phyloP scores from a whole-genome alignment of 768 basidiomycete genomes.

The Lentinus tigrinus region DNA sequence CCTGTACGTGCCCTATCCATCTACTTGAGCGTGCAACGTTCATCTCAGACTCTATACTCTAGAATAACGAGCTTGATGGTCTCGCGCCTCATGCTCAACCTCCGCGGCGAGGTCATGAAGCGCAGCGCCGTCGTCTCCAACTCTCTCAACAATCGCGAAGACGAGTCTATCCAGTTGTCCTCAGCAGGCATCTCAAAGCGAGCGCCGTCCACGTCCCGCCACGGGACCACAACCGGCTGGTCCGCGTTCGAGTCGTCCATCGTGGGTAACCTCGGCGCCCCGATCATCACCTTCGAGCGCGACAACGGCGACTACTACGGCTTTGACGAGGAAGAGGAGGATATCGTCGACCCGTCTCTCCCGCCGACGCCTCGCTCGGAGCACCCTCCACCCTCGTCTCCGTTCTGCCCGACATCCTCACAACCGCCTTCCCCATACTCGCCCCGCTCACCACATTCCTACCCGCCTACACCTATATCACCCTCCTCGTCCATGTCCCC shows the following conservation, averaged over 20 bases:
- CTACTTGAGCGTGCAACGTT: not conserved
- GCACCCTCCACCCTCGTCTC: not conserved
- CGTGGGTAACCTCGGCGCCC: slow-evolving; percentile 23
- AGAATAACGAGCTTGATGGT: slow-evolving; percentile 24
- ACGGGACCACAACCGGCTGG: not conserved
- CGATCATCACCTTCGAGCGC: slow-evolving; percentile 14
- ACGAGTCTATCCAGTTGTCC: slow-evolving; percentile 6
- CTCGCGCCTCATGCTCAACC: slow-evolving; percentile 24
- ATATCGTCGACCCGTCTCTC: not conserved
- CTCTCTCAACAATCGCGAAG: not conserved
- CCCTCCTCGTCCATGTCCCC: not conserved
- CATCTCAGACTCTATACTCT: not conserved
- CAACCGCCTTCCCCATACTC: not conserved
- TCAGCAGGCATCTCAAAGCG: not conserved
- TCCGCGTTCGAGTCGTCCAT: slow-evolving; percentile 13
- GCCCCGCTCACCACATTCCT: not conserved
- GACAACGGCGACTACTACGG: slow-evolving; percentile 71
- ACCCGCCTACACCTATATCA: not conserved
- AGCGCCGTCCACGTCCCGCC: not conserved
- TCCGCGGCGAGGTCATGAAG: slow-evolving; percentile 15
- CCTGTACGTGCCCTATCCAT: slow-evolving; percentile 11
- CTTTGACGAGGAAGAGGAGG: slow-evolving; percentile 1
- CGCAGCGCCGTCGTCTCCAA: slow-evolving; percentile 10
- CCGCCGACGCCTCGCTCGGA: not conserved
- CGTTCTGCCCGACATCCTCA: not conserved